Conservation (phyloP, 805 yeast species). For the Teunomyces gatunensis region DNA sequence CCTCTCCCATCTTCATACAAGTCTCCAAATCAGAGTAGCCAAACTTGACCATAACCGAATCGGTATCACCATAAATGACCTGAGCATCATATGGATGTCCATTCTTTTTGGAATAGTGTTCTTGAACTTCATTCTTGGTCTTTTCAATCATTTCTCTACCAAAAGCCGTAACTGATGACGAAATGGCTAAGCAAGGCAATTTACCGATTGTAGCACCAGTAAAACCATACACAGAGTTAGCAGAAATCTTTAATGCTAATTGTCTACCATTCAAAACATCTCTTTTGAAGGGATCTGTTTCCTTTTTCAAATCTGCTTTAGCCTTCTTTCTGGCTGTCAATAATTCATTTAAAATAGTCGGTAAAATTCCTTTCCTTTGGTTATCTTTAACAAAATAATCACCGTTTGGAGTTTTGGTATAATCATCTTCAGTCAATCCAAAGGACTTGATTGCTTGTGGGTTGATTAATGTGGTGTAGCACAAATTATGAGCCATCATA, state of each 20-base stretch:
- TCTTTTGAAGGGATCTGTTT: constrained; percentile 89
- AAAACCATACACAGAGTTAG: constrained; percentile 97
- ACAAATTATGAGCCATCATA: constrained; percentile 98
- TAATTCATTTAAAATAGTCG: constrained; percentile 86
- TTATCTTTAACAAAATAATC: constrained; percentile 78
- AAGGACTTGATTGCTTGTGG: constrained; percentile 65
- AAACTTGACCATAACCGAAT: constrained; percentile 98
- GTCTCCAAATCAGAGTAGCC: constrained; percentile 77
- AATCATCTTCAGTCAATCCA: constrained; percentile 67
- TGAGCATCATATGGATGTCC: constrained; percentile 83
- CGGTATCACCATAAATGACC: constrained; percentile 98
- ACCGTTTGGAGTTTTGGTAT: constrained; percentile 85
- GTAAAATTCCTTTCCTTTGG: constrained; percentile 80
- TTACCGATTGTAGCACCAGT: constrained; percentile 99
- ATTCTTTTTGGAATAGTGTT: constrained; percentile 71
- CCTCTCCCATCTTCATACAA: constrained; percentile 90
- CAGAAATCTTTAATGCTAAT: constrained; percentile 91
- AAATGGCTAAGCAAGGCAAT: constrained; percentile 92
- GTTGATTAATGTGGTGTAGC: constrained; percentile 86
- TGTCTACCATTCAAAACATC: constrained; percentile 97
- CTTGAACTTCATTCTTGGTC: constrained; percentile 84
- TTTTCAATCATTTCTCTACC: constrained; percentile 96
- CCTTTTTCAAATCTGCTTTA: constrained; percentile 83
- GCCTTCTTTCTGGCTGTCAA: constrained; percentile 92
- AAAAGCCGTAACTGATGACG: constrained; percentile 91